phyloP scores from a whole-genome alignment of 164 flowering plant species.

The Tinospora cordifolia region DNA sequence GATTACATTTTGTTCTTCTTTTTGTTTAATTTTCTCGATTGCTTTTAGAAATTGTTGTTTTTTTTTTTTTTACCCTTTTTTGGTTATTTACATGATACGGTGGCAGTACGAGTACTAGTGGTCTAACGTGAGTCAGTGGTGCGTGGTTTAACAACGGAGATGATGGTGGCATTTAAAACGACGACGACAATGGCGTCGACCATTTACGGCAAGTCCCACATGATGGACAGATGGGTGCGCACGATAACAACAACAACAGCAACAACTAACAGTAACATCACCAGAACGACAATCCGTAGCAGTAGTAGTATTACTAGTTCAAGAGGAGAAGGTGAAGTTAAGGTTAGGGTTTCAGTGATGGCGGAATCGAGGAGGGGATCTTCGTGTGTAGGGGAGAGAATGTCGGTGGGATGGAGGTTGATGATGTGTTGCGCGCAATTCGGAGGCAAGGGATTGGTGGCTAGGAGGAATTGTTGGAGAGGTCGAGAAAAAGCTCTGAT shows the following conservation, averaged over 20 bases:
- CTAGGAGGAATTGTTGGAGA: neutral
- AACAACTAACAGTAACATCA: neutral
- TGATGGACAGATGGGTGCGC: slow-evolving; percentile 14
- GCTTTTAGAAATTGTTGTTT: neutral
- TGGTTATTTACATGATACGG: neutral
- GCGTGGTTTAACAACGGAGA: slow-evolving; percentile 9
- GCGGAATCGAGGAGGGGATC: slow-evolving; percentile 8
- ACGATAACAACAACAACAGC: slow-evolving; percentile 9
- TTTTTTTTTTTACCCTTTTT: neutral
- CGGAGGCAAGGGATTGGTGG: slow-evolving; percentile 10
- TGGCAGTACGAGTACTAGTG: neutral
- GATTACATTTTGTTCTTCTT: neutral
- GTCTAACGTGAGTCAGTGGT: slow-evolving; percentile 9
- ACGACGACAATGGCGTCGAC: slow-evolving; percentile 1
- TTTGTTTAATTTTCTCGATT: neutral
- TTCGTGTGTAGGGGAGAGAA: slow-evolving; percentile 1
- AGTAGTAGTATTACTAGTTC: too few relatives aligned
- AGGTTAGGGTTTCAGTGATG: neutral
- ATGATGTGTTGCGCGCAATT: slow-evolving; percentile 12
- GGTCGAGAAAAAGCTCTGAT: neutral
- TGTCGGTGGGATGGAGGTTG: slow-evolving; percentile 14
- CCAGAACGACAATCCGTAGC: neutral
- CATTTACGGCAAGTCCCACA: slow-evolving; percentile 5
- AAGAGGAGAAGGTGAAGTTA: neutral
- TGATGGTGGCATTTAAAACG: neutral